Evolutionary conservation across 108 stramenopile genomes (phyloP), one percentile per base, ranked within the genome.

Genomic region (Schizochytrium sp.): DNA sequence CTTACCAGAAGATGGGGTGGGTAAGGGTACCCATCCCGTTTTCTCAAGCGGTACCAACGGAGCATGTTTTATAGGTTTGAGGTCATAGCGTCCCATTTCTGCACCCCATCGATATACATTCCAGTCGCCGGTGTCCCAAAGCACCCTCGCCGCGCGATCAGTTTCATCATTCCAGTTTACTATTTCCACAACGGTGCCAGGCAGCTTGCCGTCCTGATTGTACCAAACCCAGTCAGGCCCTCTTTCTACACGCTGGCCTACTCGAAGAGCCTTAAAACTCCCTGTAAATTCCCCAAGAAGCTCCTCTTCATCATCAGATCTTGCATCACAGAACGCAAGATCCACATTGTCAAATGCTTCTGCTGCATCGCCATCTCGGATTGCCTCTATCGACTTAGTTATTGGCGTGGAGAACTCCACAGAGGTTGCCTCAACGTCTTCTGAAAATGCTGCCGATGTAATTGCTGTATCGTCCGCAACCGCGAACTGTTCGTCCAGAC

Each of bases 61-160:
- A 13, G 49, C 76, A 5, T 28, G 38, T 5, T 7, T 12, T 5
- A 83, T 13, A 0, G 28, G 17, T 42, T 83, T 28, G 10, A 83
- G 17, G 47, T 83, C 76, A 42, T 55, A 42, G 50, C n/a, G 10
- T 2, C 76, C 76, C 50, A 13, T 53, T 83, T 83, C 76, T 55
- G 76, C 76, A 13, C 76, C 76, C 76, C 76, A 83, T 17, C 76
- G 76, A 42, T 83, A 83, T 53, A 83, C 50, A 40, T 83, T 83
- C 76, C 76, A 83, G 42, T 69, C 64, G 15, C 3, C 15, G 47
- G 5, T 53, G 47, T 83, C 76, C 76, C 76, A 83, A n/a, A 49
- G 47, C 45, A 83, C 76, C 76, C 47, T 12, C 7, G 55, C 28
- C 38, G 17, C 76, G 53, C 47, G 76, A n/a, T 5, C 5, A 13